A percentile compares a stretch with the other conserved stretches of the same genome.
These are phyloP conservation scores for Rhizophagus clarus DNA, from an alignment of 192 early-diverging fungal species.

Conservation along the genomic window DNA sequence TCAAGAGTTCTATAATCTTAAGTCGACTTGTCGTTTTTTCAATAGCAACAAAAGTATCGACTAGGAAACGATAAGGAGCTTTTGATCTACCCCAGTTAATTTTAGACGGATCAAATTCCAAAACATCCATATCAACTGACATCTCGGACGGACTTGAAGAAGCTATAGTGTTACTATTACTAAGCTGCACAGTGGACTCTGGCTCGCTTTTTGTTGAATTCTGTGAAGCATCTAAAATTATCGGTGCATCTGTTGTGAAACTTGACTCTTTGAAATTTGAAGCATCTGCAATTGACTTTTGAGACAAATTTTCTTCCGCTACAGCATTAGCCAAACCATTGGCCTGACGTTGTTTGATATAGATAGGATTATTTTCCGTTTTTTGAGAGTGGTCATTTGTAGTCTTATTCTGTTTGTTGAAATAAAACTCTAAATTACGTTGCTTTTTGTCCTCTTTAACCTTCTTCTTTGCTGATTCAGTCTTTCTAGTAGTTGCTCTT, in stretches of 20 bases:
- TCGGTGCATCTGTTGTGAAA: neutral
- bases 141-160: neutral
- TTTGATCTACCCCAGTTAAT: neutral
- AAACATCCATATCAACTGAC: slow-evolving; percentile 2
- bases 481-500: neutral
- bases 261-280: neutral
- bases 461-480: neutral
- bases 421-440: neutral
- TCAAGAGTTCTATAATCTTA: slow-evolving; percentile 27
- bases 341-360: neutral
- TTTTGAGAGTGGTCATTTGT: neutral
- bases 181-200: neutral
- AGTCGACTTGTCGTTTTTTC: slow-evolving; percentile 27
- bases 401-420: neutral
- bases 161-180: too few species aligned
- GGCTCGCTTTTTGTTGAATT: neutral
- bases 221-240: too few species aligned
- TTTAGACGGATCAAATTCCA: slow-evolving; percentile 15
- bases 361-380: neutral
- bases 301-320: neutral
- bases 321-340: neutral
- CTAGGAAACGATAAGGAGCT: slow-evolving; percentile 29
- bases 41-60: slow-evolving; percentile 25
- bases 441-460: neutral
- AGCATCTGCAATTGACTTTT: neutral